Evolutionary conservation across 345 rosid species (phyloP).

Genomic region (Boechera divaricarpa): DNA sequence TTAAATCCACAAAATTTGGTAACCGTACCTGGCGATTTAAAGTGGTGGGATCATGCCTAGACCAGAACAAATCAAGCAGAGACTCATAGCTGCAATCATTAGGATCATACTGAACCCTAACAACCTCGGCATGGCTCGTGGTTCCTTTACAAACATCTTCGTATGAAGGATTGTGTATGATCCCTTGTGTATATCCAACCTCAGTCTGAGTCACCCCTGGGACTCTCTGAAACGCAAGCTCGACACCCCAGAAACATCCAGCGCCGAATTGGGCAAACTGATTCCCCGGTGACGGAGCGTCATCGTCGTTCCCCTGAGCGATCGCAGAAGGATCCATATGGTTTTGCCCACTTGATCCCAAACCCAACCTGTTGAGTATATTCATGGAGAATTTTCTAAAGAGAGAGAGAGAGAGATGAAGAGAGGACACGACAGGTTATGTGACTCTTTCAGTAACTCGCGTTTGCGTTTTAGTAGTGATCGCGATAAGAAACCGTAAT

Average conservation of each 20-base stretch:
- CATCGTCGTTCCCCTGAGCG: conserved; percentile 78
- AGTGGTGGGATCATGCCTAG: conserved; percentile 91
- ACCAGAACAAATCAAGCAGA: conserved; percentile 85
- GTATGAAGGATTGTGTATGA: conserved; percentile 66
- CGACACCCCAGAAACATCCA: conserved; percentile 98
- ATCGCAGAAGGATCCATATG: conserved; percentile 65
- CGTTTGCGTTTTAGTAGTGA: conserved; percentile 34
- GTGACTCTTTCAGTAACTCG: not conserved
- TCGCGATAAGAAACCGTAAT: not conserved
- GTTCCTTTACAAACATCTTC: conserved; percentile 82
- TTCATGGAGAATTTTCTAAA: conserved; percentile 55
- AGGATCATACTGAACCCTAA: conserved; percentile 89
- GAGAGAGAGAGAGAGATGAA: conserved; percentile 25
- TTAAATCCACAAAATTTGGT: conserved; percentile 32
- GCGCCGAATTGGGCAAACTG: conserved; percentile 88
- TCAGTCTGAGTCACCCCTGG: conserved; percentile 83
- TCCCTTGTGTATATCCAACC: conserved; percentile 84
- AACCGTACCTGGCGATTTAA: conserved; percentile 84
- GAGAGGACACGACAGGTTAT: not conserved
- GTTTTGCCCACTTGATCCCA: conserved; percentile 64
- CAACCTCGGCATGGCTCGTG: conserved; percentile 73
- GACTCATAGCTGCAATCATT: conserved; percentile 69
- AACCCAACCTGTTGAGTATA: conserved; percentile 86
- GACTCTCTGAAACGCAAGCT: conserved; percentile 84
- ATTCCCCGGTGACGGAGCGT: conserved; percentile 74